Base-by-base conservation (phyloP, 2,329 filamentous ascomycete genomes). In the Salinomyces thailandicus region DNA sequence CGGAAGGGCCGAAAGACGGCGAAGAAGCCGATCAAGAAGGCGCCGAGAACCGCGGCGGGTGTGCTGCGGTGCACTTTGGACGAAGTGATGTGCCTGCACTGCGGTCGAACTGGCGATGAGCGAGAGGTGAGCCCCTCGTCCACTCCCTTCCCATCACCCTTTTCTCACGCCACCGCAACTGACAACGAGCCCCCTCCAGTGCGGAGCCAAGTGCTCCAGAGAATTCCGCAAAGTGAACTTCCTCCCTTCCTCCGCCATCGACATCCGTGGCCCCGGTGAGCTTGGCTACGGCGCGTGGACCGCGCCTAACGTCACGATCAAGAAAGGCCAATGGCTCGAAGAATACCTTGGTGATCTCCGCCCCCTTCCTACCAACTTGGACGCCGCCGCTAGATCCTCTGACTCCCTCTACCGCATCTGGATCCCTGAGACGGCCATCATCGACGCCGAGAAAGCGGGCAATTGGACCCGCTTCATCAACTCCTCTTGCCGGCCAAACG, bases 401-500 rank as follows among this genome's bases (percentile, higher is more conserved):
- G 18, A n/a, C 12, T 34, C 26, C 6, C 33, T 24, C 18, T 38
- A 35, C 16, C 19, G 26, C 18, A 26, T 34, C 22, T 18, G 15
- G 14, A 35, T 35, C 19, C 28, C 33, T 0, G 20, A 14, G 12
- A 19, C 13, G 12, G 35, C 24, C 30, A 18, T 16, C 24, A 16
- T 43, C 18, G 40, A 43, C 24, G 29, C 37, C 5, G 33, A 36
- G 13, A 12, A 31, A 11, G 30, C 18, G 4, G 40, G 40, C 4
- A 43, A 43, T 16, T 39, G 37, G 40, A 43, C 37, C n/a, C 33
- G 40, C 4, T 43, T 39, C 26, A 18, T 43, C 13, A 43, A 43
- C 15, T 39, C 37, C 9, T n/a, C n/a, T 14, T 43, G 40, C 19
- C 14, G 31, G 6, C 33, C 40, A 1, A 43, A 43, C n/a, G 27